Evolutionary conservation across 2,329 filamentous ascomycete genomes (phyloP).

Genomic region (Davidsoniella neocaledoniae): DNA sequence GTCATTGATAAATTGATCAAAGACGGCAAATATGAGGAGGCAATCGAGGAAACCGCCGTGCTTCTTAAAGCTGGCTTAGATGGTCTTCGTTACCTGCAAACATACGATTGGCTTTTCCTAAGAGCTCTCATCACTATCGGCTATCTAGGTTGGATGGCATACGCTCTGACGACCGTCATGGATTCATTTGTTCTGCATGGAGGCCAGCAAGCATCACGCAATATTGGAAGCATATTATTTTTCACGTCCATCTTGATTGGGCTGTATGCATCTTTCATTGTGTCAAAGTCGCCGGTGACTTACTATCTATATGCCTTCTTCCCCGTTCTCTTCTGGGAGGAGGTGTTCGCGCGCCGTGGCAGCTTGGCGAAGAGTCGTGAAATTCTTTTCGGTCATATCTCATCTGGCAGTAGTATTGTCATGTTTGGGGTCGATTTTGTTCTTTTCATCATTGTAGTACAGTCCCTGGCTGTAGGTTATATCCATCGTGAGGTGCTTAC

Average conservation of each 20-base stretch:
- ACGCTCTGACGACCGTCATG: constrained; percentile 74
- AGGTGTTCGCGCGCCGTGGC: constrained; percentile 63
- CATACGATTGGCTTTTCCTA: constrained; percentile 95
- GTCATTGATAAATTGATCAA: constrained; percentile 54
- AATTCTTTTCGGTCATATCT: constrained; percentile 52
- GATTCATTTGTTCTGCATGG: constrained; percentile 73
- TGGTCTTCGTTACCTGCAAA: constrained; percentile 85
- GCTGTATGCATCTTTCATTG: constrained; percentile 62
- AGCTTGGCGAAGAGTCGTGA: constrained; percentile 51
- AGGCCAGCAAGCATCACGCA: constrained; percentile 46
- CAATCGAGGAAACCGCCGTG: constrained; percentile 61
- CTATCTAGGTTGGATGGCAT: constrained; percentile 91
- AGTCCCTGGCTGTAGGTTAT: constrained; percentile 82
- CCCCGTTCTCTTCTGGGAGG: constrained; percentile 91
- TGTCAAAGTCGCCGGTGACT: constrained; percentile 61
- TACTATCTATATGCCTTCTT: constrained; percentile 92
- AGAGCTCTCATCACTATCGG: constrained; percentile 75
- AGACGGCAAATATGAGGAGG: constrained; percentile 49
- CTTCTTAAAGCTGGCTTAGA: constrained; percentile 63
- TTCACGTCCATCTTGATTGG: constrained; percentile 63
- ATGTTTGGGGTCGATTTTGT: constrained; percentile 47
- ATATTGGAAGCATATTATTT: constrained; percentile 36
- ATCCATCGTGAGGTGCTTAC: constrained; percentile 82
- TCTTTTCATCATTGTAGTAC: constrained; percentile 56
- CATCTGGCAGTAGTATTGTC: constrained; percentile 37